Base-by-base conservation (phyloP, 345 rosid species). In the Trapa bicornis region DNA sequence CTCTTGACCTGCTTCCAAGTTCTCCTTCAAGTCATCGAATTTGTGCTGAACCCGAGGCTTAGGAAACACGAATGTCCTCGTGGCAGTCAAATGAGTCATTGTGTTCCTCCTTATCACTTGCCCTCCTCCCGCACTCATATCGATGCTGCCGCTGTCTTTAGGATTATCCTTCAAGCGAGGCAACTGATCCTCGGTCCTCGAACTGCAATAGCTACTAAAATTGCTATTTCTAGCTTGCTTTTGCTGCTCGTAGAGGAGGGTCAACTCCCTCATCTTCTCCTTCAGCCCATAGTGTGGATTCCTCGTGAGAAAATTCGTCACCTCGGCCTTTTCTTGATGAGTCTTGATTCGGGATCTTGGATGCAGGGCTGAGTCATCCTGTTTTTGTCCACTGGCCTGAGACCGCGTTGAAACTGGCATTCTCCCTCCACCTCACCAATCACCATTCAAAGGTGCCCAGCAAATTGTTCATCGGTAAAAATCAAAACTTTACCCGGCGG, bases 401-500 rank as follows among this genome's bases (percentile, higher is more conserved):
- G 96, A 89, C 80, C 98, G 72, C 41, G 98, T 92, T 36, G 96
- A 86, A 54, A 92, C 91, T 17, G 94, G 96, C 98, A 92, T 84
- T 74, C 65, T 78, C 4, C 62, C 63, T 69, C 70, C 76, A 69
- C 72, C 85, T 74, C 72, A 68, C 76, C 68, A 79, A 75, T 74
- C 72, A 68, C 76, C 68, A 79, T 76, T 70, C 85, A 81, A 80
- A 81, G 81, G 80, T 79, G 60, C 83, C 82, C 80, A 58, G 74
- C 29, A 16, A 33, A 61, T 38, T 68, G 67, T 42, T 48, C 64
- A 15, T 42, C 52, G 66, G 54, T 74, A 50, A 65, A 78, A 71
- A 45, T 61, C 14, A 60, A 53, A 68, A 56, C 32, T 61, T 57
- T 57, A 4, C 38, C 29, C 29, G 29, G 29, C 29, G 29, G 29